Conservation (phyloP, 2,329 filamentous ascomycete genomes). For the Neophaeococcomyces aloes region DNA sequence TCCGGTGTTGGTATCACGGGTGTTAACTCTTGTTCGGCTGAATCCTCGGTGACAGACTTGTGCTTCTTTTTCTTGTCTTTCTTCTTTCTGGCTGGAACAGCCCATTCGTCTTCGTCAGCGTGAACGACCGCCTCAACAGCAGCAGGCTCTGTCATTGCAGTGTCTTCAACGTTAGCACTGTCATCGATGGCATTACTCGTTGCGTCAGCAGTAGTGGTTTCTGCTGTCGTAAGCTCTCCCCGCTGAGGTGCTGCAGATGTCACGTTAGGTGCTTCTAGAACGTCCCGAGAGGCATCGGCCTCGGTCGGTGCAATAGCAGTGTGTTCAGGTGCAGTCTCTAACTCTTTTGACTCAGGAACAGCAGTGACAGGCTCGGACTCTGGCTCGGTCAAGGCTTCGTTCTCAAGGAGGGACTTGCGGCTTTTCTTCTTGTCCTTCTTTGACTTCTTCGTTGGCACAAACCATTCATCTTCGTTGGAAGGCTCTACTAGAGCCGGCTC, state of each 20-base stretch:
- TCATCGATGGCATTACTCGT: too few species aligned
- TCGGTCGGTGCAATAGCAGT: neutral
- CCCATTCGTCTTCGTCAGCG: constrained; percentile 4
- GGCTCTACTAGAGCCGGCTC: neutral
- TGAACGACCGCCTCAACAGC: neutral
- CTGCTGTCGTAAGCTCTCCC: too few species aligned
- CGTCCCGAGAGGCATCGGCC: neutral
- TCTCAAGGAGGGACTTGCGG: neutral
- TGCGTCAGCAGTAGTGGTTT: too few species aligned
- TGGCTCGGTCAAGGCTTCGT: neutral
- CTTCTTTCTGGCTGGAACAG: constrained; percentile 8
- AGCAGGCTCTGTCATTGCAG: neutral
- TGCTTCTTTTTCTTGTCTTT: constrained; percentile 21
- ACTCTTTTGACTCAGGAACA: neutral
- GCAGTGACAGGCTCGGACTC: constrained; percentile 2
- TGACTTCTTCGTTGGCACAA: constrained; percentile 12
- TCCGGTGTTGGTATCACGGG: neutral
- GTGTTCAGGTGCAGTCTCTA: neutral
- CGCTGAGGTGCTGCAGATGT: too few species aligned
- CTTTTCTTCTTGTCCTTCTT: constrained; percentile 21
- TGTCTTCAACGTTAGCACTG: too few species aligned
- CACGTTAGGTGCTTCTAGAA: too few species aligned
- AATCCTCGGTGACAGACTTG: neutral
- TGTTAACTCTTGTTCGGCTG: neutral
- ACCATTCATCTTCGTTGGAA: too few species aligned